phyloP scores from a whole-genome alignment of 116 monocot genomes.

The Phalaenopsis hybrid region DNA sequence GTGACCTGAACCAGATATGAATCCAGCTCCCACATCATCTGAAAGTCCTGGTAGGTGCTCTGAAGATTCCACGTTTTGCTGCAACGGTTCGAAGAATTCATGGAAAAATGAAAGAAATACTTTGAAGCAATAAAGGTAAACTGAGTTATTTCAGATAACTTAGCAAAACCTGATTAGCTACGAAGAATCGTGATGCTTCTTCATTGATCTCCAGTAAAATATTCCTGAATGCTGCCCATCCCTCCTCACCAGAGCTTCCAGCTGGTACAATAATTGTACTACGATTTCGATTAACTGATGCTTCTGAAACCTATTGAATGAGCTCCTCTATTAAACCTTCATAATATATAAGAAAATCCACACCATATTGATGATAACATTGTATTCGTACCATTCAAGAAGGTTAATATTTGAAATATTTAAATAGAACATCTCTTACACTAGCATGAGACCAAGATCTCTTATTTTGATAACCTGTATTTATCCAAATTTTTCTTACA shows the following conservation, averaged over 20 bases:
- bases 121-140: not conserved
- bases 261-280: slow-evolving; percentile 57
- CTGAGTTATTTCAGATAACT: not conserved
- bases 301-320: slow-evolving; percentile 40
- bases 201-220: slow-evolving; percentile 55
- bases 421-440: not conserved
- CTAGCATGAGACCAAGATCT: too few relatives aligned
- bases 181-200: slow-evolving; percentile 33
- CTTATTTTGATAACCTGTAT: too few relatives aligned
- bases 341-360: not conserved
- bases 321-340: not conserved
- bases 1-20: slow-evolving; percentile 63
- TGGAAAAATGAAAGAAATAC: not conserved
- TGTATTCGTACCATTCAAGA: not conserved
- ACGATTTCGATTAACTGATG: slow-evolving; percentile 52
- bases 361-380: not conserved
- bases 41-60: slow-evolving; percentile 50
- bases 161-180: slow-evolving; percentile 33
- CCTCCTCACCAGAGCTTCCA: slow-evolving; percentile 54
- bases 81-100: not conserved
- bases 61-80: slow-evolving; percentile 37
- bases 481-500: too few relatives aligned
- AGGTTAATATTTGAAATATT: not conserved
- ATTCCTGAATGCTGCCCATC: slow-evolving; percentile 53
- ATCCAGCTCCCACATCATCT: slow-evolving; percentile 80